Conservation (phyloP, 768 basidiomycete species). For the Lactarius akahatsu region DNA sequence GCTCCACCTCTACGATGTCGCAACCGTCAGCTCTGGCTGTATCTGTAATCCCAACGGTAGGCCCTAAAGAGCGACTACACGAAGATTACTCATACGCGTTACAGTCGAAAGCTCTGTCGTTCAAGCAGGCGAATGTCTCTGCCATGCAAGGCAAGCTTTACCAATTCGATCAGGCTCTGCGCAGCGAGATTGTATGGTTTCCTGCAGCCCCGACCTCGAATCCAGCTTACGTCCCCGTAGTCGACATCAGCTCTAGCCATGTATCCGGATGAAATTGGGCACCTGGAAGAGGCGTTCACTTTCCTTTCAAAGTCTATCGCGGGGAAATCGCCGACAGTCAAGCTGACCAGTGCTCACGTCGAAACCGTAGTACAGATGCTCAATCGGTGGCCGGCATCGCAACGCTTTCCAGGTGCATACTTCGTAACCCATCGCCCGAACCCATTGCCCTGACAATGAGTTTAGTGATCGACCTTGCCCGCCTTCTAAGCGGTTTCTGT, state of each 20-base stretch:
- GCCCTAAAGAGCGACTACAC: conserved; percentile 3
- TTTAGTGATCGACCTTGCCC: conserved; percentile 81
- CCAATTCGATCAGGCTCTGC: conserved; percentile 70
- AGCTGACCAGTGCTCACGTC: conserved; percentile 50
- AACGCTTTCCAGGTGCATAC: conserved; percentile 66
- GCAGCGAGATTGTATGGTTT: conserved; percentile 61
- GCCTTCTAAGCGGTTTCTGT: conserved; percentile 68
- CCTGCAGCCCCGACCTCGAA: conserved; percentile 3
- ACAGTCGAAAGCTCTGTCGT: conserved; percentile 65
- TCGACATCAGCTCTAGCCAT: conserved; percentile 70
- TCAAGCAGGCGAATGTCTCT: conserved; percentile 78
- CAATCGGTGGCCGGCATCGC: conserved; percentile 70
- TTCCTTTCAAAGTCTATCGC: conserved; percentile 54
- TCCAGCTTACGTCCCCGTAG: conserved; percentile 38
- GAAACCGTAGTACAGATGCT: conserved; percentile 63
- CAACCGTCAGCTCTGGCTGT: conserved; percentile 1
- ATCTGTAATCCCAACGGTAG: conserved; percentile 27
- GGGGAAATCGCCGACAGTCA: conserved; percentile 34
- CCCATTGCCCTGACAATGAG: neutral
- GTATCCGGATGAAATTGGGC: conserved; percentile 58
- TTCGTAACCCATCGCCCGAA: neutral
- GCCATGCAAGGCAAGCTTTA: conserved; percentile 79
- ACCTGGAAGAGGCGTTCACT: conserved; percentile 61
- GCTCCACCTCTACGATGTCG: conserved; percentile 11
- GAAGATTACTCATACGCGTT: neutral